Conservation (phyloP, 2,329 filamentous ascomycete species). For the Macrophomina phaseolina region DNA sequence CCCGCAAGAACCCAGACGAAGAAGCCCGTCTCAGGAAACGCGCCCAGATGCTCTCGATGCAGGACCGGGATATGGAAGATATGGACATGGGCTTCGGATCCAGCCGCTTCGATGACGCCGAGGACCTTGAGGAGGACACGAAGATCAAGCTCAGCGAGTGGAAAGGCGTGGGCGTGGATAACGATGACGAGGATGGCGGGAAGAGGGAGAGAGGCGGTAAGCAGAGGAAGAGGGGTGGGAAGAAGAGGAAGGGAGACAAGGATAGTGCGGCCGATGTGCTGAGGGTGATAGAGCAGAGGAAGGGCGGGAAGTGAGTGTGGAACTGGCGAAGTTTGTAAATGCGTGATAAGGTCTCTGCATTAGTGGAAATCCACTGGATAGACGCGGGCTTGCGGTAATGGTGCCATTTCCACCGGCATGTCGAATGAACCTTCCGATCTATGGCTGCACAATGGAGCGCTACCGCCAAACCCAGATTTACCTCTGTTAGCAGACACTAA, state of each 20-base stretch:
- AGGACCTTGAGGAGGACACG: constrained; percentile 70
- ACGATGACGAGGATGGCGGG: constrained; percentile 54
- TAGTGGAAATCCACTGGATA: too few relatives aligned
- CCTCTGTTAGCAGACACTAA: too few relatives aligned
- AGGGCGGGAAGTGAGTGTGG: constrained; percentile 34
- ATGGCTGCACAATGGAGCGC: too few relatives aligned
- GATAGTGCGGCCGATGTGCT: constrained; percentile 83
- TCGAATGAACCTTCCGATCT: too few relatives aligned
- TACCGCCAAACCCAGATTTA: too few relatives aligned
- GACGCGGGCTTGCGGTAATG: too few relatives aligned
- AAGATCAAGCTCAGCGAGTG: constrained; percentile 73
- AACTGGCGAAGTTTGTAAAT: background rate
- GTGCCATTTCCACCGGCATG: too few relatives aligned
- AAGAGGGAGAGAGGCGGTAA: constrained; percentile 61
- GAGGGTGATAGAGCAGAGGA: constrained; percentile 73
- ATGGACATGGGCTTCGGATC: constrained; percentile 94
- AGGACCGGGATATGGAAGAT: constrained; percentile 84
- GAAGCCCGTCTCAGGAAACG: constrained; percentile 69
- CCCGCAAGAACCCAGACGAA: constrained; percentile 58
- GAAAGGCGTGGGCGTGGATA: constrained; percentile 59
- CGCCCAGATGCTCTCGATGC: constrained; percentile 70
- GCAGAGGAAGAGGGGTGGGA: constrained; percentile 72
- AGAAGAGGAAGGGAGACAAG: constrained; percentile 78
- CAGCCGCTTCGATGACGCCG: constrained; percentile 85
- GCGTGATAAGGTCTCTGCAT: background rate